Conservation (phyloP, 192 early-diverging fungal genomes). For the Funneliformis geosporum region DNA sequence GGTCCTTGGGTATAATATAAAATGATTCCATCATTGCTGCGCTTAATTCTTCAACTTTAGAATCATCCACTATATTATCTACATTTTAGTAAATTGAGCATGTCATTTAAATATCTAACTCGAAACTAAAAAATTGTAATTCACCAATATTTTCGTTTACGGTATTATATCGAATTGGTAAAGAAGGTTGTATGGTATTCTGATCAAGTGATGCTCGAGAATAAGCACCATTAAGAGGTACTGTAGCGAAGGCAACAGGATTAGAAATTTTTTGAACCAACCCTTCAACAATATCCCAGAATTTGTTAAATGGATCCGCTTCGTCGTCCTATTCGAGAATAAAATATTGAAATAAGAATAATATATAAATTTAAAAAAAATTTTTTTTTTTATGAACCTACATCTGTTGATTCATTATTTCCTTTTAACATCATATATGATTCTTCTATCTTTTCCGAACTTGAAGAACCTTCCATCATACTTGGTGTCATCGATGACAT, state of each 20-base stretch:
- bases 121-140: not conserved
- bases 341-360: not conserved
- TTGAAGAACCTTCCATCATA: not conserved
- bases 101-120: no score
- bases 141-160: constrained; percentile 14
- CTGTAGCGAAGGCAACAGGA: constrained; percentile 63
- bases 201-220: constrained; percentile 14
- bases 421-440: constrained; percentile 30
- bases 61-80: not conserved
- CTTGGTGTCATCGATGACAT: constrained; percentile 5
- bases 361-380: not conserved
- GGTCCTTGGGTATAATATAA: constrained; percentile 45
- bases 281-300: constrained; percentile 76
- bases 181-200: not conserved
- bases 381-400: constrained; percentile 11
- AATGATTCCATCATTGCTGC: constrained; percentile 57
- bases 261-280: constrained; percentile 72
- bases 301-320: constrained; percentile 84
- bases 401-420: constrained; percentile 27
- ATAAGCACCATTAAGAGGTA: constrained; percentile 52
- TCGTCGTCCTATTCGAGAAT: constrained; percentile 52
- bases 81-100: no score
- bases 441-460: constrained; percentile 28
- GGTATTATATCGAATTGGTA: constrained; percentile 5
- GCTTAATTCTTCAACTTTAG: constrained; percentile 31